phyloP scores from a whole-genome alignment of 2,329 filamentous ascomycete genomes.

The Colletotrichum truncatum region DNA sequence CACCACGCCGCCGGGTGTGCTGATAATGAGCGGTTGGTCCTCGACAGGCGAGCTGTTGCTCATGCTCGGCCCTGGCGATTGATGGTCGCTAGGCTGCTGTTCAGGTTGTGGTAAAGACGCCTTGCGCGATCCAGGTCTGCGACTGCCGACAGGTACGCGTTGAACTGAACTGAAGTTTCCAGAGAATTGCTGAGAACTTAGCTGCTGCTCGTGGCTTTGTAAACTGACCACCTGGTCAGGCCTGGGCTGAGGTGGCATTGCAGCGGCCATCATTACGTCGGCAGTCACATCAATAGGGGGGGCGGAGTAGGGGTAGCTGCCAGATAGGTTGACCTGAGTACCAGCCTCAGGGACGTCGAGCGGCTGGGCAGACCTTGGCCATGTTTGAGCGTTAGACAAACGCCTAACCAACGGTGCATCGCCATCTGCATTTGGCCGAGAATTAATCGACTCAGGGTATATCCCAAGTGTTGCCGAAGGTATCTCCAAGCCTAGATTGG shows the following conservation, averaged over 20 bases:
- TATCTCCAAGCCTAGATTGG: slow-evolving; percentile 40
- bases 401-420: slow-evolving; percentile 35
- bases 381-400: slow-evolving; percentile 52
- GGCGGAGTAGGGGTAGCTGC: slow-evolving; percentile 52
- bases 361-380: slow-evolving; percentile 51
- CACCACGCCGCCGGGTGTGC: slow-evolving; percentile 64
- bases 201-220: slow-evolving; percentile 47
- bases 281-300: slow-evolving; percentile 43
- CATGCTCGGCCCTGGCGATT: slow-evolving; percentile 22
- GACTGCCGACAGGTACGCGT: slow-evolving; percentile 49
- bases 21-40: slow-evolving; percentile 68
- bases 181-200: slow-evolving; percentile 52
- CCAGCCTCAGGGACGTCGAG: slow-evolving; percentile 5
- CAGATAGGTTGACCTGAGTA: neutral
- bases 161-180: slow-evolving; percentile 51
- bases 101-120: slow-evolving; percentile 21
- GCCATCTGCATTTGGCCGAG: neutral
- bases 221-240: slow-evolving; percentile 50
- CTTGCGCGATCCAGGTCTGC: slow-evolving; percentile 33
- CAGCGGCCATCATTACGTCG: slow-evolving; percentile 43
- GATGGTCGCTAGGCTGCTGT: slow-evolving; percentile 10
- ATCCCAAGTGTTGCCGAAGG: slow-evolving; percentile 35
- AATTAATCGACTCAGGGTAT: neutral
- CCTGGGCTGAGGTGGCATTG: slow-evolving; percentile 48
- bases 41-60: slow-evolving; percentile 38